These are phyloP conservation scores for Cladosporium sp. DNA, from an alignment of 2,329 filamentous ascomycete species.

Conservation along the genomic window DNA sequence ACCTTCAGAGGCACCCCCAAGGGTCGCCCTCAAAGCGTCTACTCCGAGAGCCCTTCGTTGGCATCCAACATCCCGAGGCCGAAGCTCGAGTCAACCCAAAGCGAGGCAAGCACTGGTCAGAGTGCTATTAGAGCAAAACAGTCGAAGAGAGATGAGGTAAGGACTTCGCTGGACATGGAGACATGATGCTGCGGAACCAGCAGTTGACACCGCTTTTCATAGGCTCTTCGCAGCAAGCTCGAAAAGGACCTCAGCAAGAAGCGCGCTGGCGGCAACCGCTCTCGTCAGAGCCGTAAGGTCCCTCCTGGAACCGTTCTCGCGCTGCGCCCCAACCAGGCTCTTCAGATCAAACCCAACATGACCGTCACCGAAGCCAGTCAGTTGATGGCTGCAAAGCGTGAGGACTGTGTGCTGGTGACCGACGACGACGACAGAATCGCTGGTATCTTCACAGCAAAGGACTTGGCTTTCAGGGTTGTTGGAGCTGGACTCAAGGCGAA, in stretches of 20 bases:
- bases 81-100: constrained; percentile 55
- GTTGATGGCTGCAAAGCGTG: constrained; percentile 96
- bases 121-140: constrained; percentile 95
- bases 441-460: constrained; percentile 98
- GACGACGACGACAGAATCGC: constrained; percentile 97
- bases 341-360: constrained; percentile 94
- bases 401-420: constrained; percentile 95
- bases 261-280: constrained; percentile 72
- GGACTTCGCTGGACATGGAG: constrained; percentile 2
- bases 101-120: constrained; percentile 64
- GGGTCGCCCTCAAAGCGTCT: constrained; percentile 35
- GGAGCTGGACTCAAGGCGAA: constrained; percentile 83
- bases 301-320: constrained; percentile 94
- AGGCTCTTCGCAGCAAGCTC: constrained; percentile 96
- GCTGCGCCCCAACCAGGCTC: constrained; percentile 87
- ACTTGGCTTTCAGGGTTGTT: constrained; percentile 94
- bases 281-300: constrained; percentile 83
- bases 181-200: not conserved
- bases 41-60: constrained; percentile 58
- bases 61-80: constrained; percentile 57
- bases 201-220: constrained; percentile 13
- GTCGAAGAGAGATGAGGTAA: constrained; percentile 95
- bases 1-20: constrained; percentile 70
- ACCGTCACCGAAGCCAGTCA: constrained; percentile 95
- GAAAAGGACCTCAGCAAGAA: constrained; percentile 98